Conservation (phyloP, 768 basidiomycete species). For the Paxillus rubicundulus region DNA sequence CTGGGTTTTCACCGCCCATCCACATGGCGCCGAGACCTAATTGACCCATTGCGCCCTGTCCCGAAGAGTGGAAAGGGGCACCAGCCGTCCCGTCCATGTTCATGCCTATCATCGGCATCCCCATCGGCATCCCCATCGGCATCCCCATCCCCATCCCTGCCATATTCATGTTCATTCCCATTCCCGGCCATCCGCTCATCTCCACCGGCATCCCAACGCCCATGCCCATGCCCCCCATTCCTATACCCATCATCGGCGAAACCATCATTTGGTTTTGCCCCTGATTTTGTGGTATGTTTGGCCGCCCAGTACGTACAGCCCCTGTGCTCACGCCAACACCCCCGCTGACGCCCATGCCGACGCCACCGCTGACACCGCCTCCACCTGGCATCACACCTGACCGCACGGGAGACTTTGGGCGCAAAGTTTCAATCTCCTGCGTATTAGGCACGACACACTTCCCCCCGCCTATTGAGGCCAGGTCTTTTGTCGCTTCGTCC, state of each 20-base stretch:
- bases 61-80: conserved; percentile 22
- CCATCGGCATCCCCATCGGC: conserved; percentile 39
- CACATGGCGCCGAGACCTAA: conserved; percentile 29
- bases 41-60: conserved; percentile 23
- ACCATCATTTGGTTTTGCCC: conserved; percentile 32
- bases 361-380: conserved; percentile 23
- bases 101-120: conserved; percentile 43
- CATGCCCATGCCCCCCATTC: conserved; percentile 37
- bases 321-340: conserved; percentile 16
- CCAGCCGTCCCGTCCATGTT: conserved; percentile 33
- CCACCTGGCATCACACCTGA: conserved; percentile 28
- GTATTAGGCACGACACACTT: conserved; percentile 70
- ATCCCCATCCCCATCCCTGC: conserved; percentile 38
- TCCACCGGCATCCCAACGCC: conserved; percentile 37
- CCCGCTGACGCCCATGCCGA: conserved; percentile 22
- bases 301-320: conserved; percentile 13
- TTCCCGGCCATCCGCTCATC: conserved; percentile 32
- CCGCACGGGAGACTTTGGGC: conserved; percentile 81
- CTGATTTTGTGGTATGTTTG: conserved; percentile 15
- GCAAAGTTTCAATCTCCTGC: conserved; percentile 75
- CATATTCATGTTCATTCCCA: conserved; percentile 41
- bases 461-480: conserved; percentile 44
- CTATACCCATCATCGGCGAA: conserved; percentile 43
- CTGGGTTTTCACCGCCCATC: conserved; percentile 33
- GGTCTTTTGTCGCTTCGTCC: conserved; percentile 59